A percentile compares a stretch with the other conserved stretches of the same genome.
These are phyloP conservation scores for Scheffersomyces parashehatae DNA, from an alignment of 1,139 yeast species.

Conservation along the genomic window DNA sequence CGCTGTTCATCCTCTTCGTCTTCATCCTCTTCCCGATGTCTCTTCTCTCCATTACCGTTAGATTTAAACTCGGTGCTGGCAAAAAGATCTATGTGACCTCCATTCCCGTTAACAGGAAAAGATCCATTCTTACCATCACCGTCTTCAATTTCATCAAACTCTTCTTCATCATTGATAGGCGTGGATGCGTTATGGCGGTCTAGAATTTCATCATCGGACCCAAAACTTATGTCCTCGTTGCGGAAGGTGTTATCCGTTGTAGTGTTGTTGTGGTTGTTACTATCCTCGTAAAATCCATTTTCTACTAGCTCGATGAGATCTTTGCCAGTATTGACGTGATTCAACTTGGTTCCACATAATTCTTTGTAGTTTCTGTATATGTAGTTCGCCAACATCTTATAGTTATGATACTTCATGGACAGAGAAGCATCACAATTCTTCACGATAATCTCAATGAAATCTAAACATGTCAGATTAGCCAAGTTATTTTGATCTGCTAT, in stretches of 20 bases:
- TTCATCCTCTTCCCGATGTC: constrained; percentile 20
- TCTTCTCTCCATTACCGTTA: constrained; percentile 11
- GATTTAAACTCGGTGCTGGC: background rate
- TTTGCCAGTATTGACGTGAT: constrained; percentile 32
- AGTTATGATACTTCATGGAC: constrained; percentile 34
- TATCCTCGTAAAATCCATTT: constrained; percentile 21
- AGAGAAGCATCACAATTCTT: constrained; percentile 27
- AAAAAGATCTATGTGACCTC: background rate
- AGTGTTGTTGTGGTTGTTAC: background rate
- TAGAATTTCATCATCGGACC: constrained; percentile 25
- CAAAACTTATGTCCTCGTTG: constrained; percentile 15
- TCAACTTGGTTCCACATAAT: constrained; percentile 31
- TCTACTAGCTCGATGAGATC: constrained; percentile 33
- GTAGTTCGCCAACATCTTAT: constrained; percentile 48
- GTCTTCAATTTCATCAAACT: constrained; percentile 8
- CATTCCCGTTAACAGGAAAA: background rate
- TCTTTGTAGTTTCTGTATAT: constrained; percentile 45
- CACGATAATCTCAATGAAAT: constrained; percentile 58
- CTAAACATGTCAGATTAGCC: constrained; percentile 75
- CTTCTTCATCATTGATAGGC: constrained; percentile 23
- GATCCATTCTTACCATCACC: constrained; percentile 5
- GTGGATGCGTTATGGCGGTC: constrained; percentile 27
- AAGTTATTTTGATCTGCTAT: constrained; percentile 59
- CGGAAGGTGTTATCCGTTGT: background rate
- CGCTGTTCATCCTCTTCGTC: constrained; percentile 4